These are phyloP conservation scores for Hyphodiscus sp. DNA, from an alignment of 2,329 filamentous ascomycete species.

Conservation along the genomic window DNA sequence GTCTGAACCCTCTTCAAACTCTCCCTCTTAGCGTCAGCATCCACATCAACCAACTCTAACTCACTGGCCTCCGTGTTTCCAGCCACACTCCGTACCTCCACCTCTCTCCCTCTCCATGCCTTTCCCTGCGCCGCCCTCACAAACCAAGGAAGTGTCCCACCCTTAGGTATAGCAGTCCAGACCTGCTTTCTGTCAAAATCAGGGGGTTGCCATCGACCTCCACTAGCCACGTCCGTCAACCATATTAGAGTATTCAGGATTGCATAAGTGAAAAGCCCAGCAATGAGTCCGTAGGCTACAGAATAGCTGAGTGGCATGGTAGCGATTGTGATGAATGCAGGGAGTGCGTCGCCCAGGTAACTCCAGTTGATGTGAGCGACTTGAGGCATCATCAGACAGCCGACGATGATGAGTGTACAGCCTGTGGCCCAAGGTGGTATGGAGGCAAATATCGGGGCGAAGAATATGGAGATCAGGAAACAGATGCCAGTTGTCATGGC, in stretches of 20 bases:
- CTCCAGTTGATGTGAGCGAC: conserved; percentile 70
- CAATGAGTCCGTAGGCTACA: conserved; percentile 71
- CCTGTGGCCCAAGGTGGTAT: conserved; percentile 75
- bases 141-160: conserved; percentile 51
- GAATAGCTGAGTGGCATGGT: conserved; percentile 76
- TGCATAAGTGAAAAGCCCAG: conserved; percentile 49
- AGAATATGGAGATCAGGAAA: conserved; percentile 67
- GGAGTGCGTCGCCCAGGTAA: conserved; percentile 69
- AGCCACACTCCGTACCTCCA: not conserved
- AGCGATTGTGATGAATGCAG: conserved; percentile 68
- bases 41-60: conserved; percentile 19
- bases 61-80: conserved; percentile 15
- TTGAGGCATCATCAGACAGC: conserved; percentile 72
- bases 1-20: no score
- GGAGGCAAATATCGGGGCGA: conserved; percentile 69
- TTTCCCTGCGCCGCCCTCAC: conserved; percentile 26
- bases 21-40: not conserved
- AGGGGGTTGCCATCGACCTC: conserved; percentile 42
- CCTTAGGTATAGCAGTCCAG: conserved; percentile 45
- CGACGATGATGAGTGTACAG: conserved; percentile 65
- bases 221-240: conserved; percentile 39
- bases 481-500: conserved; percentile 63
- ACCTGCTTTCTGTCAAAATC: conserved; percentile 49
- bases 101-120: conserved; percentile 13
- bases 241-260: conserved; percentile 47